Conservation (phyloP, 1,284 basidiomycete genomes). For the Fomitiporia mediterranea region DNA sequence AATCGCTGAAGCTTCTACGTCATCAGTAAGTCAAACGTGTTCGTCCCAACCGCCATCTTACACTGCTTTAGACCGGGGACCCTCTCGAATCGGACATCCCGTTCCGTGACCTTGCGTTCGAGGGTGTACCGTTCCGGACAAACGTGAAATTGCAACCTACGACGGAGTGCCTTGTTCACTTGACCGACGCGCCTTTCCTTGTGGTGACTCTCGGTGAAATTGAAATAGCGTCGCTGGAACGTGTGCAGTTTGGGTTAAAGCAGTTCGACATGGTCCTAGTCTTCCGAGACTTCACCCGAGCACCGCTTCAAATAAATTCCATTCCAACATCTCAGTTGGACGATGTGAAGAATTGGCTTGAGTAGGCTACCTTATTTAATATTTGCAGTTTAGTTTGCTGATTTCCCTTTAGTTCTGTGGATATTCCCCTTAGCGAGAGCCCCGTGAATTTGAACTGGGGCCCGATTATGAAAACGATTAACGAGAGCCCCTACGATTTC, state of each 20-base stretch:
- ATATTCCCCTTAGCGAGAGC: conserved; percentile 94
- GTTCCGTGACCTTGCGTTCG: conserved; percentile 96
- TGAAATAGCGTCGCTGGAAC: conserved; percentile 94
- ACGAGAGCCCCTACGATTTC: conserved; percentile 93
- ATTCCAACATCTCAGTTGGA: conserved; percentile 90
- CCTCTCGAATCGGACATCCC: conserved; percentile 93
- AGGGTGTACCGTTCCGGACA: conserved; percentile 94
- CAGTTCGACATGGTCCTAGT: conserved; percentile 98
- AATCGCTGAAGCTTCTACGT: conserved; percentile 80
- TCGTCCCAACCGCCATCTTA: neutral
- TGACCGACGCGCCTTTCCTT: conserved; percentile 94
- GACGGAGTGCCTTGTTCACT: conserved; percentile 94
- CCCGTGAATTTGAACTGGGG: conserved; percentile 98
- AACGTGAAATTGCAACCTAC: conserved; percentile 95
- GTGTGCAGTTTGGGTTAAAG: conserved; percentile 94
- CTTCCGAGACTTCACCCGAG: conserved; percentile 92
- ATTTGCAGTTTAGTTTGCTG: neutral
- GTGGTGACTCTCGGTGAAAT: conserved; percentile 94
- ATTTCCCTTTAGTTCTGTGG: conserved; percentile 68
- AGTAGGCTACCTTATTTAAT: conserved; percentile 54
- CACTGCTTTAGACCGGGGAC: conserved; percentile 77
- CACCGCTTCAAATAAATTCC: conserved; percentile 92
- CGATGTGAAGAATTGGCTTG: conserved; percentile 97
- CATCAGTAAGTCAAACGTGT: conserved; percentile 47
- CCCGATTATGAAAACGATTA: conserved; percentile 96